phyloP scores from a whole-genome alignment of 78 protist genomes.

The Dictyostelium firmibasis region DNA sequence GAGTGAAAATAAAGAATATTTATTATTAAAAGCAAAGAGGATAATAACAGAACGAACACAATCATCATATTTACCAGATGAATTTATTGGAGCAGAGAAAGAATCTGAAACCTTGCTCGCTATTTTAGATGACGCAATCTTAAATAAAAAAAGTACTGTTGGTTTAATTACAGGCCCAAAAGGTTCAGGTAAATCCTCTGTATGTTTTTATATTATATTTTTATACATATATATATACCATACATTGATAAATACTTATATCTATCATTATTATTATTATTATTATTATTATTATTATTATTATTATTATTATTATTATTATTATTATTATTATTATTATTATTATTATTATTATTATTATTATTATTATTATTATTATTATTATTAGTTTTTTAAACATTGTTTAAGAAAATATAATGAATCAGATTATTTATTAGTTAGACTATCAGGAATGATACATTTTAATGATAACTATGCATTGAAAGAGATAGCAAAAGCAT shows the following conservation, averaged over 20 bases:
- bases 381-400: conserved; percentile 12
- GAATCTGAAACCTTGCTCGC: background rate
- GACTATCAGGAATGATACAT: conserved; percentile 12
- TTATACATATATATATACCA: background rate
- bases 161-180: conserved; percentile 20
- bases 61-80: background rate
- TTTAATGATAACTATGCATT: conserved; percentile 6
- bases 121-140: background rate
- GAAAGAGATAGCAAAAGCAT: background rate
- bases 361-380: background rate
- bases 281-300: too few relatives aligned
- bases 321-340: too few relatives aligned
- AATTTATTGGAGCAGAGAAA: background rate
- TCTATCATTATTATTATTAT: too few relatives aligned
- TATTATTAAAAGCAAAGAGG: background rate
- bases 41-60: background rate
- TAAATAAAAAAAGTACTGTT: conserved; percentile 4
- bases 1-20: background rate
- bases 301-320: too few relatives aligned
- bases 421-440: background rate
- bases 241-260: too few relatives aligned
- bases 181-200: conserved; percentile 50
- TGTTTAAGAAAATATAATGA: background rate
- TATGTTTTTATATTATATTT: too few relatives aligned
- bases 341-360: too few relatives aligned